Conservation (phyloP, 1,284 basidiomycete genomes). For the Schizophyllum amplum region DNA sequence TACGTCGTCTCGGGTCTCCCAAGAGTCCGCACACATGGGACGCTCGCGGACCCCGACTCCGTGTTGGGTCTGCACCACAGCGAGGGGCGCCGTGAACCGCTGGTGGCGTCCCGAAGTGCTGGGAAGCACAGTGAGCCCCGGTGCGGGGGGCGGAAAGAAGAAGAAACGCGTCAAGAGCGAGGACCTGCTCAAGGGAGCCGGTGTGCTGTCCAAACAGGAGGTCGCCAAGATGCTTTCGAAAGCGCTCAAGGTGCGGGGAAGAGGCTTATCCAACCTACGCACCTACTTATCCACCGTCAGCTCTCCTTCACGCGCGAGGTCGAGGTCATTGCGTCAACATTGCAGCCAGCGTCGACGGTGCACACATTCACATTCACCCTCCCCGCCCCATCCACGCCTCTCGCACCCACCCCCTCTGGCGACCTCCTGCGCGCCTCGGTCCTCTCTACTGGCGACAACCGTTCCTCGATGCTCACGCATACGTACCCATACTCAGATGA, state of each 20-base stretch:
- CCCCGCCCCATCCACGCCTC: constrained; percentile 63
- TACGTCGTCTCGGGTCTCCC: constrained; percentile 81
- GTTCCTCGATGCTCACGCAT: constrained; percentile 55
- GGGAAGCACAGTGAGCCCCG: constrained; percentile 81
- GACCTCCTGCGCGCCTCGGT: constrained; percentile 68
- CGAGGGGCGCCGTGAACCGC: constrained; percentile 81
- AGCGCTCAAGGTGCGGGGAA: constrained; percentile 67
- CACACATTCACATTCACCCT: constrained; percentile 88
- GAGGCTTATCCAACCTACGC: constrained; percentile 1
- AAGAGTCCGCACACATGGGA: constrained; percentile 91
- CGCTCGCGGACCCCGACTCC: constrained; percentile 83
- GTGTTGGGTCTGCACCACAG: constrained; percentile 78
- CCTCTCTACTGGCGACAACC: constrained; percentile 48
- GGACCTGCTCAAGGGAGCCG: constrained; percentile 59
- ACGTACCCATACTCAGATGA: constrained; percentile 66
- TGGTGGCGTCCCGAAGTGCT: constrained; percentile 96
- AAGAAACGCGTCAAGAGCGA: constrained; percentile 56
- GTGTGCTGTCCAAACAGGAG: constrained; percentile 74
- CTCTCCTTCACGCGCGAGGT: constrained; percentile 88
- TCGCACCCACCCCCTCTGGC: constrained; percentile 60
- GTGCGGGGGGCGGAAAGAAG: constrained; percentile 54
- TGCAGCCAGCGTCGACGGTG: constrained; percentile 86
- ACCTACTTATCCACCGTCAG: constrained; percentile 25
- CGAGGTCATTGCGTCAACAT: constrained; percentile 87
- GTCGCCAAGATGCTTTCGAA: constrained; percentile 85